Base-by-base conservation (phyloP, 1,284 basidiomycete species). In the Leccinum subfulvum region DNA sequence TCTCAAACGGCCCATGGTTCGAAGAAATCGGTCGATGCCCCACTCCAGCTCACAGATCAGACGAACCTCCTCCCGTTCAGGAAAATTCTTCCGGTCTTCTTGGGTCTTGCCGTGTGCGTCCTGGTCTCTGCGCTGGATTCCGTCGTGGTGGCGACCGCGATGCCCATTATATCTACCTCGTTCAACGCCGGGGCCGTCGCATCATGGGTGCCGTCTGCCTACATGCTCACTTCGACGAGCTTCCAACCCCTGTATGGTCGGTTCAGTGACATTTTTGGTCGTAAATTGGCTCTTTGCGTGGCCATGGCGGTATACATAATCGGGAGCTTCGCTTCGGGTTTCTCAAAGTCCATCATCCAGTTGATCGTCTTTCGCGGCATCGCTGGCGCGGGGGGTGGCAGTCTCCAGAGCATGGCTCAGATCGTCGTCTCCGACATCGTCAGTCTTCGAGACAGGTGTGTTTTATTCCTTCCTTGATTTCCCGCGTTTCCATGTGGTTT, bases 221-320 rank as follows among this genome's bases (percentile, higher is more conserved):
- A 89, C 68, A 78, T 90, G 35, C 76, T 90, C 59, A 88, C 86
- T 0, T 84, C 82, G 0, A 86, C 89, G 7, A 83, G 85, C 14
- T 87, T 89, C 66, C 90, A 91, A 65, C 81, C 82, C 2, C 62
- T 84, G 1, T 84, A 90, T 72, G 89, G 89, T 37, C 82, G 88
- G 6, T 84, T 91, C 78, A 87, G 79, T 56, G 90, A 93, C 67
- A 91, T 90, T 39, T 92, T 91, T 67, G 91, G 91, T 16, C 80
- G 91, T 33, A 92, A 93, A 71, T 75, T 77, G 18, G 83, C 85
- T 1, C 77, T 92, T 49, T 81, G 85, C 49, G 74, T 82, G 7
- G 82, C 83, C 4, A 84, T 91, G 79, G 71, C 75, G 11, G 77
- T 90, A 51, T 88, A 87, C 72, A 82, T 89, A 75, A 71, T 90